Evolutionary conservation across 768 basidiomycete species (phyloP), one percentile per base, ranked within the genome.

Genomic region (Boletus patriciae): DNA sequence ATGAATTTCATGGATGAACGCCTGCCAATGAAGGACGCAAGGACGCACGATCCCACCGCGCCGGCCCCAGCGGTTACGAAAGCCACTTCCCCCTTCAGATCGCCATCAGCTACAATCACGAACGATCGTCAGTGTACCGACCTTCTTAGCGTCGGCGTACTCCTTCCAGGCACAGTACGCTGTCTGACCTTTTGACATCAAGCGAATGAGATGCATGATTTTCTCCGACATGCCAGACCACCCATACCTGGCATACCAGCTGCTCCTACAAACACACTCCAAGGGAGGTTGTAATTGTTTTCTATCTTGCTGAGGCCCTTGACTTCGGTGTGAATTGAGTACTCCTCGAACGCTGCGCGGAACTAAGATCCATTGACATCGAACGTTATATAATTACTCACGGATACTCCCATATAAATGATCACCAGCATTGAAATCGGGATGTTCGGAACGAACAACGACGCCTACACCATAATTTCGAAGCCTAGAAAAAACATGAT

Each of bases 41-140:
- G 9, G 5, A 74, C 83, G 46, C 60, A 84, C 81, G 82, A 80
- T 57, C 87, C 87, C 34, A 90, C 86, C 13, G 84, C 73, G 4
- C 74, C 74, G 58, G 58, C 38, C 58, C 74, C 82, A 7, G 77
- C 64, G 8, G 73, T 73, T 19, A 85, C 71, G 61, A 82, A 84
- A 29, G 74, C 78, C 3, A 71, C 74, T 54, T 84, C 79, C 8
- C 81, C 82, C 74, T 78, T 57, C 6, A 23, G 16, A 40, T 23
- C 33, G 18, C 18, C 27, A 33, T 64, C 21, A 54, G 46, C 27
- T 9, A 16, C 4, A 11, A 21, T 8, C 18, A 19, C 37, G 1
- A 13, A 9, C 34, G 29, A 29, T 25, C 18, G 10, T 9, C 13
- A 12, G 3, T 8, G 6, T 44, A 36, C 68, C 73, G 37, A 70